Percentiles rank a stretch among this genome's conserved stretches.
Evolutionary conservation across 139 green algal species (phyloP).

Genomic region (Volvox africanus): DNA sequence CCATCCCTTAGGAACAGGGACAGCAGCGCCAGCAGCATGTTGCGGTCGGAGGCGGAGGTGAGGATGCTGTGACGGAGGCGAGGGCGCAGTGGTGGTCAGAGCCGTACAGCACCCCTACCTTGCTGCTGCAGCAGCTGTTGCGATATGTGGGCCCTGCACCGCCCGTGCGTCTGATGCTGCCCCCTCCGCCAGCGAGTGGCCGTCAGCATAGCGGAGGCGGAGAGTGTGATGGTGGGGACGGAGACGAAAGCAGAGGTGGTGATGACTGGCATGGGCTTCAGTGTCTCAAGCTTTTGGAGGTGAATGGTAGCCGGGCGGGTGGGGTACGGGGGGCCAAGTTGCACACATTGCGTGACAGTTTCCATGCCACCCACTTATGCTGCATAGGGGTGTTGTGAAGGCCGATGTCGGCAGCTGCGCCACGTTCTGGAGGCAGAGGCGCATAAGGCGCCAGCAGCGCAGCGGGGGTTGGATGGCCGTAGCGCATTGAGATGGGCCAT

Average conservation of each 20-base stretch:
- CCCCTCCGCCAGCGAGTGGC: background rate
- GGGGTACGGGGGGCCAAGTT: no score
- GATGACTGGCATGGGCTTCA: background rate
- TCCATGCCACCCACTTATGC: background rate
- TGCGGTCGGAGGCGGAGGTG: background rate
- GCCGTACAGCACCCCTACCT: background rate
- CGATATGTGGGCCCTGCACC: background rate
- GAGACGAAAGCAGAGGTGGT: background rate
- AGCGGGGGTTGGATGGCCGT: no score
- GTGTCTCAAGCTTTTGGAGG: background rate
- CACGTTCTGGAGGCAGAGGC: no score
- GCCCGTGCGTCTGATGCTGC: background rate
- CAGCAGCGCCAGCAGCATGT: background rate
- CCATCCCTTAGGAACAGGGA: no score
- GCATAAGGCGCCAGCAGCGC: no score
- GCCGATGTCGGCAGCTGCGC: background rate
- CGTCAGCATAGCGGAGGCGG: background rate
- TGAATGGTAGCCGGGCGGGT: background rate
- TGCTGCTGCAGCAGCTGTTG: conserved; percentile 14
- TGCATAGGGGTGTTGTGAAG: background rate
- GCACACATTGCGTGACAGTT: background rate
- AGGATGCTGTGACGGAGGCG: background rate
- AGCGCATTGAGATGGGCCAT: no score
- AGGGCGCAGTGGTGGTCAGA: background rate
- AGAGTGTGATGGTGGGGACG: background rate